Evolutionary conservation across 495 filamentous ascomycete genomes (phyloP), one percentile per base, ranked within the genome.

Genomic region (Glutinoglossum americanum): DNA sequence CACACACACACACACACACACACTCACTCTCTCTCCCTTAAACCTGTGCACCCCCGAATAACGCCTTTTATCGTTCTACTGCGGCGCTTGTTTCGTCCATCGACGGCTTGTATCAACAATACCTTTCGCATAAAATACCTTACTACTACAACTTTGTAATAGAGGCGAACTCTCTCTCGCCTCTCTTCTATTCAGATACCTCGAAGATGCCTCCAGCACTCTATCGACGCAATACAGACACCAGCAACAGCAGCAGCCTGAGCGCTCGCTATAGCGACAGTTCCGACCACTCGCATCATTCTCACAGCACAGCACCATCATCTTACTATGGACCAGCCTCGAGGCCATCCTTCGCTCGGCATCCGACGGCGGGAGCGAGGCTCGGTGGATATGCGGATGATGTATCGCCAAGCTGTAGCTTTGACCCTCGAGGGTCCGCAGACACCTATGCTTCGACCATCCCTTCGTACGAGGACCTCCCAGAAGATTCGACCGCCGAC

Each of bases 391-490:
- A 28, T 30, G 26, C 21, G 21, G 26, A 1, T 59, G 71, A 76
- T 51, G 63, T 70, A 59, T 76, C 70, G 45, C 73, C 70, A n/a
- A 60, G 62, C 39, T 72, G 69, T 17, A 76, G 67, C 48, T 64
- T 71, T 61, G 75, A 74, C 44, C 75, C 81, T 27, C 76, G 76
- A 39, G 76, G 79, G 44, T 90, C 87, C 0, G 75, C 78, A 56
- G 84, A 88, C 58, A 93, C 87, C 1, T 90, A 88, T 64, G 80
- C 81, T 61, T 94, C 89, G 10, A 85, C 83, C 0, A 74, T 75
- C 30, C 71, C 75, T 17, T 87, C 85, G 4, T 72, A 73, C 19
- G 78, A 81, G 51, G 81, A 85, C 0, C 65, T 78, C 10, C 66
- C 66, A 15, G 75, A 80, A 58, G 67, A 72, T 26, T 69, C 74